Evolutionary conservation across 768 basidiomycete genomes (phyloP), one percentile per base, ranked within the genome.

Genomic region (Termitomyces bulborhizus): DNA sequence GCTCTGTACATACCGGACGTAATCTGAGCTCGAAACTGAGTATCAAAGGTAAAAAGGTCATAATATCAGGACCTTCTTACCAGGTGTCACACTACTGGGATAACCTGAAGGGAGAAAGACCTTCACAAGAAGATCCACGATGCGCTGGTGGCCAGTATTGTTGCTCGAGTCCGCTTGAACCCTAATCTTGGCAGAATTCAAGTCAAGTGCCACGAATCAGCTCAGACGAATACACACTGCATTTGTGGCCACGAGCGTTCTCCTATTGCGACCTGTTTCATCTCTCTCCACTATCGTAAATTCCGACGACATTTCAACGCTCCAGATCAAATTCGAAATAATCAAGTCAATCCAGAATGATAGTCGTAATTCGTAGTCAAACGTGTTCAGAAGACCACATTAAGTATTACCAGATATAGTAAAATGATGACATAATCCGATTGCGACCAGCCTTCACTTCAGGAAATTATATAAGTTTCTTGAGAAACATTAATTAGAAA

Each of bases 31-130:
- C 37, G n/a, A 15, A 18, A 16, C 18, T 43, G 4, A 53, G 53
- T 40, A 37, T 37, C 24, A 7, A 32, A 9, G 44, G 16, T 3
- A 29, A n/a, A 16, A 24, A 2, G 21, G 34, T 24, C 51, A 8
- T 13, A n/a, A 59, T 47, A 43, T 31, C 13, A 39, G 39, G 47
- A 32, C 37, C 53, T 49, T 6, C 55, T 34, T 56, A 83, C 84
- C 85, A 65, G 81, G 73, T 50, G 84, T 81, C 26, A 87, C 84
- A 24, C 71, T 83, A 6, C 70, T 64, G 3, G 85, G 85, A 58
- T 83, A 86, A 0, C 84, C 84, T 13, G 80, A 76, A 1, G 84
- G 84, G 24, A 85, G 76, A 57, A 86, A 86, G 29, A 85, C 70
- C 52, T 74, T 73, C 16, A 66, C 68, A 8, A 77, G 56, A 41